Evolutionary conservation across 331 rosid genomes (phyloP).

Genomic region (Malus hybrid): DNA sequence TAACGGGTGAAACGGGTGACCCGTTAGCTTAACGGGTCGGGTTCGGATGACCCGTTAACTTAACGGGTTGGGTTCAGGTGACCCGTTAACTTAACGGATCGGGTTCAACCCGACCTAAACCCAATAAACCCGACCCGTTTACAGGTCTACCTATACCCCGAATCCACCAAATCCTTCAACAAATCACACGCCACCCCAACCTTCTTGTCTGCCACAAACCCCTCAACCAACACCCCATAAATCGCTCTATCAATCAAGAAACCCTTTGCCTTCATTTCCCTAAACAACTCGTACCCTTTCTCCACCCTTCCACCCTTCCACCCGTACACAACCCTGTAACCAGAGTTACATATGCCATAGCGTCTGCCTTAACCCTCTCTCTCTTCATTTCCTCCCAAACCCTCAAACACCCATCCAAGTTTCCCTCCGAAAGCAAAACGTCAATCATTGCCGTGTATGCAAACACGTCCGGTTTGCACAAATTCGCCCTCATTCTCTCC

Average conservation of each 20-base stretch:
- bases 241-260: slow-evolving; percentile 64
- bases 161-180: slow-evolving; percentile 62
- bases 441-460: slow-evolving; percentile 63
- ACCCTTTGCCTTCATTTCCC: slow-evolving; percentile 71
- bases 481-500: slow-evolving; percentile 50
- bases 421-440: slow-evolving; percentile 44
- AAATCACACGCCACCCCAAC: slow-evolving; percentile 61
- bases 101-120: too few species aligned
- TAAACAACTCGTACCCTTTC: slow-evolving; percentile 56
- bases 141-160: slow-evolving; percentile 63
- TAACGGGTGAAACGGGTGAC: too few species aligned
- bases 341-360: slow-evolving; percentile 70
- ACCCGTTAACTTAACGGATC: too few species aligned
- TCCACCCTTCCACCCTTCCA: slow-evolving; percentile 51
- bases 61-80: too few species aligned
- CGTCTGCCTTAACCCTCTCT: slow-evolving; percentile 52
- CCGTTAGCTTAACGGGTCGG: too few species aligned
- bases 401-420: slow-evolving; percentile 60
- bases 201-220: slow-evolving; percentile 46
- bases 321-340: slow-evolving; percentile 48
- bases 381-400: slow-evolving; percentile 80
- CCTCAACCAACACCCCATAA: slow-evolving; percentile 53
- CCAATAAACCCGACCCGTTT: too few species aligned
- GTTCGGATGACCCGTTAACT: too few species aligned
- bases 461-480: slow-evolving; percentile 77